Evolutionary conservation across 2,329 filamentous ascomycete species (phyloP).

Genomic region (Corinectria fuckeliana): DNA sequence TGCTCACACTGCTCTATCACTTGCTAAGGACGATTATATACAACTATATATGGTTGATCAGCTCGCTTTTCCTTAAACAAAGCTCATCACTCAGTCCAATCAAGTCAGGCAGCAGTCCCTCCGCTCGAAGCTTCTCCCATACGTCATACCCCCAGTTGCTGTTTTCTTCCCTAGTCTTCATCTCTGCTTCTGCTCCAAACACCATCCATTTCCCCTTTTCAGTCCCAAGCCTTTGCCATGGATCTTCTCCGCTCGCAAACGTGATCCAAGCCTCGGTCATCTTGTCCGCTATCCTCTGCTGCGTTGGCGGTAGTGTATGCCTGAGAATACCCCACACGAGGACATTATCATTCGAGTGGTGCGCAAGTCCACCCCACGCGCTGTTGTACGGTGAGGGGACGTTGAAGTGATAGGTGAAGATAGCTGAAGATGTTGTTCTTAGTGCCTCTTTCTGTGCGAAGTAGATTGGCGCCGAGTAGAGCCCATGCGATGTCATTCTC

Average conservation of each 20-base stretch:
- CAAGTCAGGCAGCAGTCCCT: background rate
- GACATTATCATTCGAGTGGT: constrained; percentile 32
- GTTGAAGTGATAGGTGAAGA: constrained; percentile 31
- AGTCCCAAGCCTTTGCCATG: background rate
- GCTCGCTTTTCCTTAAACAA: background rate
- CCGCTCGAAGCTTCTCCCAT: background rate
- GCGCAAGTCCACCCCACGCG: constrained; percentile 28
- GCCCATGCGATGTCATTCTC: constrained; percentile 22
- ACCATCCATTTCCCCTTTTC: background rate
- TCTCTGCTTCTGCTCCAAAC: background rate
- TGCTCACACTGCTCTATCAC: no score
- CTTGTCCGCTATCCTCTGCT: background rate
- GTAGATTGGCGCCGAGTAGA: constrained; percentile 24
- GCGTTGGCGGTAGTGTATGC: constrained; percentile 1
- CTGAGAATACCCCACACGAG: constrained; percentile 25
- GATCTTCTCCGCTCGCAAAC: constrained; percentile 3
- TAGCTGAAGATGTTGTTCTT: background rate
- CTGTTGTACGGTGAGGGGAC: constrained; percentile 31
- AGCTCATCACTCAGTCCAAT: background rate
- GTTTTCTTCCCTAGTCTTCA: background rate
- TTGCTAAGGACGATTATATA: no score
- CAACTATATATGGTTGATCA: background rate
- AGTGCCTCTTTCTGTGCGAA: background rate
- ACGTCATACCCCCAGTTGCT: background rate
- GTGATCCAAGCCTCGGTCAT: constrained; percentile 1